Percentiles rank a stretch among this genome's conserved stretches.
These are phyloP conservation scores for Verticillium klebahnii DNA, from an alignment of 2,329 filamentous ascomycete species.

Conservation along the genomic window DNA sequence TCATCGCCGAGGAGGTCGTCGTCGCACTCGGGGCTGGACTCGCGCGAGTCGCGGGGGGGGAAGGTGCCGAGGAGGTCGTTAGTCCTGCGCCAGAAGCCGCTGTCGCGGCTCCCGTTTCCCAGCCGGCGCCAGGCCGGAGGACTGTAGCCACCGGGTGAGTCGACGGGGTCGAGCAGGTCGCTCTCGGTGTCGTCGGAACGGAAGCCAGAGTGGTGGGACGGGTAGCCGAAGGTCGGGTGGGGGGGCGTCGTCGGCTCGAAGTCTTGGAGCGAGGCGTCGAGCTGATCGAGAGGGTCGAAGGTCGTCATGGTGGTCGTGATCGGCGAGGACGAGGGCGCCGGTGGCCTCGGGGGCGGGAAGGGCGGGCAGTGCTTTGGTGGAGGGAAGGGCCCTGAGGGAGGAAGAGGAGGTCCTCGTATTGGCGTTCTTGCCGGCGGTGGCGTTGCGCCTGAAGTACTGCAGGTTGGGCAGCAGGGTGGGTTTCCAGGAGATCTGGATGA, in stretches of 20 bases:
- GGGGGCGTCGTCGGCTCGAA: constrained; percentile 43
- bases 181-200: constrained; percentile 32
- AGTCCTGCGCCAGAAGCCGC: constrained; percentile 54
- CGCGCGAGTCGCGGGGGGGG: constrained; percentile 23
- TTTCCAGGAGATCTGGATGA: constrained; percentile 25
- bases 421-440: constrained; percentile 12
- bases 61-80: constrained; percentile 49
- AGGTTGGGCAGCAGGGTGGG: constrained; percentile 14
- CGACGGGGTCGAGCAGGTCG: constrained; percentile 32
- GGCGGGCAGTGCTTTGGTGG: constrained; percentile 14
- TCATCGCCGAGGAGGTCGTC: constrained; percentile 28
- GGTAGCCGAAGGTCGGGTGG: constrained; percentile 30
- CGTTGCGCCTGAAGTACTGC: constrained; percentile 15
- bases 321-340: constrained; percentile 8
- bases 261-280: constrained; percentile 51
- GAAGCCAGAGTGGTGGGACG: constrained; percentile 37
- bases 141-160: constrained; percentile 53
- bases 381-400: constrained; percentile 2
- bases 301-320: constrained; percentile 6
- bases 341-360: constrained; percentile 9
- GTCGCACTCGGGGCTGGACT: constrained; percentile 28
- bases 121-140: constrained; percentile 58
- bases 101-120: constrained; percentile 54
- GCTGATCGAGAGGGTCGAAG: constrained; percentile 31
- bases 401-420: background rate